Evolutionary conservation across 139 green algal species (phyloP), one percentile per base, ranked within the genome.

Genomic region (Haematococcus lacustris): DNA sequence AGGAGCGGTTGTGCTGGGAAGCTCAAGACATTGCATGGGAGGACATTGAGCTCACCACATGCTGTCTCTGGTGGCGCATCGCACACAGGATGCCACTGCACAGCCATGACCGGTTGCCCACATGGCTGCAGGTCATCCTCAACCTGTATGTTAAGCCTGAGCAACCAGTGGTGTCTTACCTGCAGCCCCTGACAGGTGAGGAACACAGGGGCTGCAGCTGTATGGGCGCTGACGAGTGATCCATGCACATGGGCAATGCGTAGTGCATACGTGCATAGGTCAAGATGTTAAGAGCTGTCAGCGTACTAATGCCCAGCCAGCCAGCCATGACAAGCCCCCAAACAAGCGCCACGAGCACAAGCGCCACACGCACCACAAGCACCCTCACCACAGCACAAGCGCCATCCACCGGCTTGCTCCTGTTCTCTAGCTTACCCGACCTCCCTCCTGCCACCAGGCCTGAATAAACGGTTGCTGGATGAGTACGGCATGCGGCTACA

Each of bases 61-160:
- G 61, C 30, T 67, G 23, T 39, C 23, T 7, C 28, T 39, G 4
- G 25, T 66, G 30, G 21, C n/a, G 23, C n/a, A n/a, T n/a, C n/a
- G n/a, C n/a, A n/a, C n/a, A n/a, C n/a, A n/a, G n/a, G n/a, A n/a
- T n/a, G n/a, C n/a, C n/a, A n/a, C n/a, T n/a, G n/a, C n/a, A n/a
- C n/a, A n/a, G n/a, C n/a, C n/a, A n/a, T n/a, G n/a, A n/a, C n/a
- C n/a, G n/a, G n/a, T n/a, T n/a, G n/a, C 40, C 28, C 28, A 0
- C 26, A 26, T 3, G 39, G 7, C 41, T 4, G 1, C 41, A 79
- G 25, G 81, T 89, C 32, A 35, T 92, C 3, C 71, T 93, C 32
- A 95, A 97, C 77, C 40, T 95, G 2, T 92, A 92, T 63, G 82
- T 97, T 1, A 86, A 83, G 67, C 91, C 86, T 26, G 60, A 82